Conservation (phyloP, 2,329 filamentous ascomycete genomes). For the Claviceps fusiformis region DNA sequence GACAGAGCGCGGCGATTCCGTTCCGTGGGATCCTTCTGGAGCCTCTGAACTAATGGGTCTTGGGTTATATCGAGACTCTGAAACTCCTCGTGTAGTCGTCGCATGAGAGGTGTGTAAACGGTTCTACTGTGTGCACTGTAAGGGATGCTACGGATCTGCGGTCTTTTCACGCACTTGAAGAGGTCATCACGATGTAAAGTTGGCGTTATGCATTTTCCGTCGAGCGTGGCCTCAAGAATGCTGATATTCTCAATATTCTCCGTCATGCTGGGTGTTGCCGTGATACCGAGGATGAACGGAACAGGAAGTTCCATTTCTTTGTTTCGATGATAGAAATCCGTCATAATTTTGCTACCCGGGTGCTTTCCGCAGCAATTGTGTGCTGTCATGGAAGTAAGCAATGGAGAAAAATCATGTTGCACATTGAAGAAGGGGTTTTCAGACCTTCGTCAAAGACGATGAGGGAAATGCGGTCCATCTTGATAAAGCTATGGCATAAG, state of each 20-base stretch:
- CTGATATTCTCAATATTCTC: conserved; percentile 41
- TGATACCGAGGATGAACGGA: conserved; percentile 64
- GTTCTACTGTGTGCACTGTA: conserved; percentile 14
- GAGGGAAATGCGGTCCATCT: conserved; percentile 47
- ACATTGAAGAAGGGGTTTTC: conserved; percentile 3
- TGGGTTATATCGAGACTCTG: conserved; percentile 36
- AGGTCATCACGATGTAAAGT: conserved; percentile 56
- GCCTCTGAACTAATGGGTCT: conserved; percentile 45
- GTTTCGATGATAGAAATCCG: conserved; percentile 48
- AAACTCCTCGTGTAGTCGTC: conserved; percentile 28
- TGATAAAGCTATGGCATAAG: conserved; percentile 60
- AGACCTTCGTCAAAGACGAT: conserved; percentile 75
- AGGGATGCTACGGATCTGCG: conserved; percentile 30
- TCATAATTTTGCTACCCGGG: conserved; percentile 59
- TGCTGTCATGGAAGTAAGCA: conserved; percentile 31
- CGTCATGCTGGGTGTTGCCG: conserved; percentile 62
- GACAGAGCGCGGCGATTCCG: conserved; percentile 25
- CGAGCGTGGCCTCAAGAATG: conserved; percentile 53
- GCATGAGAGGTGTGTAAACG: conserved; percentile 24
- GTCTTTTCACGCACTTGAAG: conserved; percentile 53
- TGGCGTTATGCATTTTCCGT: conserved; percentile 57
- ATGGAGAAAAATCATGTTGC: background rate
- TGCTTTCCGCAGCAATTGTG: conserved; percentile 58
- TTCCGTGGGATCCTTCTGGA: conserved; percentile 29
- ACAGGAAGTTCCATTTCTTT: conserved; percentile 24